Base-by-base conservation (phyloP, 768 basidiomycete genomes). In the Mycena alexandri region DNA sequence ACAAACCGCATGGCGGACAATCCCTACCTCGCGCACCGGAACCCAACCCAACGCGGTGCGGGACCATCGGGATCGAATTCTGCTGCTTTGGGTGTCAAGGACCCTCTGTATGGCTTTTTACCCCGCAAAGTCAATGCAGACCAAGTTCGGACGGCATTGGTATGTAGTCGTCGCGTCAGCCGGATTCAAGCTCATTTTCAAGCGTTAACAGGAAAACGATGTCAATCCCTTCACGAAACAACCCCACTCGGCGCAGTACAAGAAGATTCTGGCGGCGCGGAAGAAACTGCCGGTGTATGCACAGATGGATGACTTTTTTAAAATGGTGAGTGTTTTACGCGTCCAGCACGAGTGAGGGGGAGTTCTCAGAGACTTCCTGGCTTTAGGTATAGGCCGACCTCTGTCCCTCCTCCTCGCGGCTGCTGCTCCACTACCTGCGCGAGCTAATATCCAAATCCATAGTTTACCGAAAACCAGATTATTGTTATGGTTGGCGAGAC, bases 401-500 rank as follows among this genome's bases (percentile, higher is more conserved):
- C 76, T 29, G 6, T 29, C 75, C 74, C 67, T 68, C 71, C 65
- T 74, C 68, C 52, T 63, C 74, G 72, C 62, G 44, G 65, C 65
- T 64, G 65, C 46, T 72, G 60, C 58, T 62, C 61, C 57, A 53
- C 61, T 54, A 24, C 10, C 38, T 14, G 63, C 71, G 46, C 70
- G 72, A 70, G 73, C 77, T 81, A 68, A 78, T 73, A 60, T 52
- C 51, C 42, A 22, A 59, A 48, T 48, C 65, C 73, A 71, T 79
- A 92, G 90, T 94, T 93, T 80, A 86, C 75, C 62, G 80, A 87
- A 72, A 88, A 94, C 77, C 95, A 97, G 82, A 91, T 98, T 69
- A 90, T 93, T 44, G 88, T 95, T 67, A 91, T 95, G 88, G 92
- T 94, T 65, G 93, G 96, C 73, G 96, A 98, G 83, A 98, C 96